Base-by-base conservation (phyloP, 2,329 filamentous ascomycete species). In the Simplicillium aogashimaense region DNA sequence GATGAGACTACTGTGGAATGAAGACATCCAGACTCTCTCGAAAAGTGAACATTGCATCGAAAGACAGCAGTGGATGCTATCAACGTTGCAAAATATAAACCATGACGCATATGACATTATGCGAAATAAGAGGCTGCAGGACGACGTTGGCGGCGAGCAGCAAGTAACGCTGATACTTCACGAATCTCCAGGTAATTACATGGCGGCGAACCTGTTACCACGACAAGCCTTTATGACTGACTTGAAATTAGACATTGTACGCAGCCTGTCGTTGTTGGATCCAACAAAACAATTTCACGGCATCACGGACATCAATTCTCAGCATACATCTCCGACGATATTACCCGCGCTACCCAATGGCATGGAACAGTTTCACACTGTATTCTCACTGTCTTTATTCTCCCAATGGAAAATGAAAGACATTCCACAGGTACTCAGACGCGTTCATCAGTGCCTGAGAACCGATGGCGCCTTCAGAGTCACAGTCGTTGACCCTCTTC, bases 401-500 rank as follows among this genome's bases (percentile, higher is more conserved):
- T 62, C 75, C 1, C 72, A 37, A 28, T 25, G 20, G 20, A 25
- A 25, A 9, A 25, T 9, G 20, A 14, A 36, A 4, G 11, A 35
- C 3, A 11, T 73, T 0, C 60, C 70, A 0, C 73, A 78, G 11
- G 67, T 85, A 1, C 73, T 74, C 0, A 55, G 58, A 2, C 57
- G 82, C 1, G 17, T 46, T 2, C 14, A 38, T 17, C 36, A 39
- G 17, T 69, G 72, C 28, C 65, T 85, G 3, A 61, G 66, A 3
- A 65, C 0, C 67, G 69, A 1, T 78, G 80, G 1, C 61, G 65
- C 15, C 6, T 55, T 84, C 11, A 70, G 80, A 43, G 57, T 85
- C 13, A 70, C 72, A 0, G 58, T 84, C 14, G 73, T 84, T 46
- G 77, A 85, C 42, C 76, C 81, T 0, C 60, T 72, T 7, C 81